phyloP scores from a whole-genome alignment of 163 green algal species.

The Scenedesmus sp. region DNA sequence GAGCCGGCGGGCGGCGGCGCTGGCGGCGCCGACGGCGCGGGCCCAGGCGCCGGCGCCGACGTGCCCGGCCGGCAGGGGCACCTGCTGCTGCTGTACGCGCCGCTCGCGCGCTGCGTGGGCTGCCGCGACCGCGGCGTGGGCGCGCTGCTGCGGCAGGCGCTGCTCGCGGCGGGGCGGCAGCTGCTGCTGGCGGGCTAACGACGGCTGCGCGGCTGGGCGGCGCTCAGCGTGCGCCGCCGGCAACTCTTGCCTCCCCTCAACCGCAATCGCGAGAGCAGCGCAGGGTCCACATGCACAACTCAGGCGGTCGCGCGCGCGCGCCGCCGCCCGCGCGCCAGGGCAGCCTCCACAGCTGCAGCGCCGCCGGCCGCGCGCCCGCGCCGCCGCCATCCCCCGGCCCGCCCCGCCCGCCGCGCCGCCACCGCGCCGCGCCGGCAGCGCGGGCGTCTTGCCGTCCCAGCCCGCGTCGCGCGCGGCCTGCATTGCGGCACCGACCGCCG shows the following conservation, averaged over 20 bases:
- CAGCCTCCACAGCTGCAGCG: too few relatives aligned
- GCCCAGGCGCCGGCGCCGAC: neutral
- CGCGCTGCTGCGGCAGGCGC: slow-evolving; percentile 2
- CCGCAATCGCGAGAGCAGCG: too few relatives aligned
- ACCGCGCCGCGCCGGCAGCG: neutral
- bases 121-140: slow-evolving; percentile 16
- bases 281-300: too few relatives aligned
- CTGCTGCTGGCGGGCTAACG: neutral
- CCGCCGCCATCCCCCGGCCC: too few relatives aligned
- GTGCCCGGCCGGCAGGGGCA: slow-evolving; percentile 10
- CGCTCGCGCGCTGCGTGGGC: slow-evolving; percentile 31
- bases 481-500: neutral
- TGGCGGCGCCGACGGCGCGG: neutral
- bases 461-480: slow-evolving; percentile 32
- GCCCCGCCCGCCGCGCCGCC: too few relatives aligned
- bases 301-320: too few relatives aligned
- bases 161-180: slow-evolving; percentile 25
- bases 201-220: too few relatives aligned
- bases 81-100: slow-evolving; percentile 42
- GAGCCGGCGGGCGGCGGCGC: neutral
- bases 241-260: too few relatives aligned
- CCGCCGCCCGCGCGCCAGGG: too few relatives aligned
- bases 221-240: too few relatives aligned
- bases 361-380: too few relatives aligned
- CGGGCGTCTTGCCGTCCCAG: slow-evolving; percentile 45